Percentiles rank a stretch among this genome's conserved stretches.
phyloP scores from a whole-genome alignment of 129 eudicot species.

The Artemisia argyi region DNA sequence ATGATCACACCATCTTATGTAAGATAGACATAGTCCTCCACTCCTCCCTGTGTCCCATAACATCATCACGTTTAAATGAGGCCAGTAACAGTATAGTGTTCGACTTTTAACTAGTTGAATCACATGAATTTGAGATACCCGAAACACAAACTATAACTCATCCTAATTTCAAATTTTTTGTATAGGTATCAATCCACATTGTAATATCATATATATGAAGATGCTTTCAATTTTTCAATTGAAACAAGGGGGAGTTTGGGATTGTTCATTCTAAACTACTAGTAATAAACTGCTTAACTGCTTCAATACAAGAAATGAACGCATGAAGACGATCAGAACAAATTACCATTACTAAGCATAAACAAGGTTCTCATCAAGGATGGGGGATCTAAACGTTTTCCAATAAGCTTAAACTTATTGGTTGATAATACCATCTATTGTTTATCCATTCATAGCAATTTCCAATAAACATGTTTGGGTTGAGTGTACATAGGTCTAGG shows the following conservation, averaged over 20 bases:
- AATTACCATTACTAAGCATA: neutral
- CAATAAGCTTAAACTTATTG: neutral
- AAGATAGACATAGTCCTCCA: neutral
- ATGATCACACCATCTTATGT: constrained; percentile 5
- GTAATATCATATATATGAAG: neutral
- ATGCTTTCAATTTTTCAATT: too few species aligned
- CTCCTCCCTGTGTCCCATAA: neutral
- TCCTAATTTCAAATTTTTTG: neutral
- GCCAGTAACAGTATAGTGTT: neutral
- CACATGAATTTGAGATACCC: too few species aligned
- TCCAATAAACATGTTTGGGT: too few species aligned
- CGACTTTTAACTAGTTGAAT: too few species aligned
- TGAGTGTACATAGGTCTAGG: too few species aligned
- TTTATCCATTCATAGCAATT: too few species aligned
- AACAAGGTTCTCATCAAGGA: neutral
- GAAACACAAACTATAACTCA: neutral
- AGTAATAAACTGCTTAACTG: too few species aligned
- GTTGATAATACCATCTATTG: neutral
- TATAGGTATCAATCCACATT: neutral
- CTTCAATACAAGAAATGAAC: neutral
- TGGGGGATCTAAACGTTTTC: neutral
- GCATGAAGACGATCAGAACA: neutral
- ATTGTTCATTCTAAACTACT: too few species aligned
- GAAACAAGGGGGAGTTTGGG: too few species aligned
- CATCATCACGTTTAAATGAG: neutral